Base-by-base conservation (phyloP, 2,329 filamentous ascomycete species). In the Zarea fungicola region DNA sequence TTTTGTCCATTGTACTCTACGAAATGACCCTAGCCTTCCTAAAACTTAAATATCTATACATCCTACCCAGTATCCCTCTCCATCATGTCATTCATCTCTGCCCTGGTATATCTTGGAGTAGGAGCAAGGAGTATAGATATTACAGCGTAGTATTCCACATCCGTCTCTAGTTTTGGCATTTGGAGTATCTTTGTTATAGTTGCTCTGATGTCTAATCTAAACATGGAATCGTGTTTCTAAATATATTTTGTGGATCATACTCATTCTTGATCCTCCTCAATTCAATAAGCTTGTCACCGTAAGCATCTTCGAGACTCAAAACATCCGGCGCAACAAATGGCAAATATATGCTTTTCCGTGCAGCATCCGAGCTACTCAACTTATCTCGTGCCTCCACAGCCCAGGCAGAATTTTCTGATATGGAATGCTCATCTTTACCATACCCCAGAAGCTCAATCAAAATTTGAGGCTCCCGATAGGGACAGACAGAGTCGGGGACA, bases 221-320 rank as follows among this genome's bases (percentile, higher is more conserved):
- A n/a, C n/a, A n/a, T n/a, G n/a, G n/a, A n/a, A n/a, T n/a, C n/a
- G n/a, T n/a, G n/a, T n/a, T n/a, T n/a, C 13, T 32, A 52, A 70
- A 70, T 2, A 66, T 58, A 51, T 68, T 65, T 3, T 60, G 45
- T 0, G 65, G 61, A 40, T 71, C 67, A 42, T 64, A 65, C 36
- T 61, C 57, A 44, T 55, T 55, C 54, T 70, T 45, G 14, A 50
- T 25, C 29, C n/a, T 11, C 40, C 40, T 37, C 29, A 50, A 22
- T 68, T 31, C 68, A 49, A 21, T 49, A 28, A 60, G 58, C 16
- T 65, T 56, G 11, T 52, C 26, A 2, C 64, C 65, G 44, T 61
- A 68, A 8, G 65, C 60, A 23, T 54, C 56, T 26, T 50, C 54
- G 37, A 62, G 52, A 21, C 64, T 51, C 8, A 60, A 47, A 13